Evolutionary conservation across 1,284 basidiomycete genomes (phyloP), one percentile per base, ranked within the genome.

Genomic region (Coniferiporia weirii): DNA sequence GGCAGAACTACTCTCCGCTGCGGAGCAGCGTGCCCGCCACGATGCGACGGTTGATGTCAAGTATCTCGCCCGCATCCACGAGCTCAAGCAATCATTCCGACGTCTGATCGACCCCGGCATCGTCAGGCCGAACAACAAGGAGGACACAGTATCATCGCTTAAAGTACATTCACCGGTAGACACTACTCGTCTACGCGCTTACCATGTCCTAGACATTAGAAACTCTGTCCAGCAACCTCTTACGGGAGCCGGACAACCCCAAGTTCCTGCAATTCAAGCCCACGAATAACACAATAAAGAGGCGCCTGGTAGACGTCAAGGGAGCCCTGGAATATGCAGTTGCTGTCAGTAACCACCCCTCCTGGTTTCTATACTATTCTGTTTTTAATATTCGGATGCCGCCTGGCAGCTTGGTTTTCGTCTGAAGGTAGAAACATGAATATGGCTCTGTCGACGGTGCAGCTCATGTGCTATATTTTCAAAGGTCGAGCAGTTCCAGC

Each of bases 51-150:
- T 45, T 9, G 22, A 53, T 27, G 36, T 59, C 17, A 55, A 55
- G 43, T 76, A 79, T 57, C 73, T 79, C 54, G 74, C 78, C 59
- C 75, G 75, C 60, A 79, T 88, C 64, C 81, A 84, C 66, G 85
- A 86, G 61, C 78, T 77, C 60, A 80, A 85, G 49, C 88, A 86
- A 66, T 73, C 75, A 61, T 90, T 91, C 68, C 79, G 90, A 54
- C 76, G 90, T 50, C 74, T 91, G 60, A 79, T 91, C 61, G 85
- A 85, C 66, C 88, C 87, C 45, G 88, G 87, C n/a, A 91, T 92
- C 65, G 67, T 81, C 55, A 78, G 89, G 4, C 85, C 82, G 3
- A 90, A 91, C 67, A 70, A 84, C n/a, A 79, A 79, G 62, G 78
- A 80, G 56, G 73, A 80, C 55, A 83, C 84, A 1, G 67, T 80